Evolutionary conservation across 2,329 filamentous ascomycete genomes (phyloP), one percentile per base, ranked within the genome.

Genomic region (Hawksworthiomyces lignivorus): DNA sequence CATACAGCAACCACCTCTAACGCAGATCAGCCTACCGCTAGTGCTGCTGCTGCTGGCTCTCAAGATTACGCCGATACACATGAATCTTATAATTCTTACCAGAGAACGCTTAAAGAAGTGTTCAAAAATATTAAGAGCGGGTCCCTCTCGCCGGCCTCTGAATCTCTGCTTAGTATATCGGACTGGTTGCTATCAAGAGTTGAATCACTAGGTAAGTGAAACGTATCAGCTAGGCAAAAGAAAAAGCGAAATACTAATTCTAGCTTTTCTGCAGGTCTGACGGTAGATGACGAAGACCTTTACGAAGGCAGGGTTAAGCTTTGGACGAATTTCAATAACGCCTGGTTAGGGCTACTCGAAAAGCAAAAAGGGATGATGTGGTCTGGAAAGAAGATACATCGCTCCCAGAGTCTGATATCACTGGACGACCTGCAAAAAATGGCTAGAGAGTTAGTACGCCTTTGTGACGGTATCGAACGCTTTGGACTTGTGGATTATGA

Each of bases 401-500:
- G 77, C 28, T 62, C 68, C 0, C 77, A 81, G 48, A 80, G 67
- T 39, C 60, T 92, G 11, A 73, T 97, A 53, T 74, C 75, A 24
- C 70, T 75, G 50, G 80, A 84, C 3, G 74, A 70, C 19, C 70
- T 97, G 36, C 79, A 85, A 54, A 81, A 80, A 51, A 82, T 97
- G 75, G 87, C 86, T 11, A 82, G 83, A 41, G 84, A 94, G 54
- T 64, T 98, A 22, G 75, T 94, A 43, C 75, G 80, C 38, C 70
- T 95, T 38, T 94, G 89, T 58, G 88, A 97, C 58, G 77, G 77
- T 38, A 76, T 97, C 48, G 90, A 97, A 62, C 82, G 84, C 51
- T 82, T 94, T 57, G 92, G 92, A n/a, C 68, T 98, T 36, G 87
- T 98, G 10, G 92, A 98, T 64, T 98, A 97, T 60, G 84, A 97